Evolutionary conservation across 2,329 filamentous ascomycete species (phyloP).

Genomic region (Chalara sp.): DNA sequence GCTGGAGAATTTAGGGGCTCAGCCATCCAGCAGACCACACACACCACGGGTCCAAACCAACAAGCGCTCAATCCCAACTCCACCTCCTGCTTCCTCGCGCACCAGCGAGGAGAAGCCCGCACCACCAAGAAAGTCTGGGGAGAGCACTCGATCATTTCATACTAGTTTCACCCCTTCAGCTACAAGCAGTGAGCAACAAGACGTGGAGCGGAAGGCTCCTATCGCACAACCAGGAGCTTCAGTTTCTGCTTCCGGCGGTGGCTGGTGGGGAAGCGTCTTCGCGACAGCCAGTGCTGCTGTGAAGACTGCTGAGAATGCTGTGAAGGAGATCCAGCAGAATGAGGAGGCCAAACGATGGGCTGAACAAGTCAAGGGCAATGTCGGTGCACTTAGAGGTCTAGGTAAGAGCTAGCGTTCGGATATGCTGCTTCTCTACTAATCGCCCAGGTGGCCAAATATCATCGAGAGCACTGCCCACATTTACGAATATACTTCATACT

Average conservation of each 20-base stretch:
- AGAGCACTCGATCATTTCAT: slow-evolving; percentile 66
- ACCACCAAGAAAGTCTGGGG: slow-evolving; percentile 62
- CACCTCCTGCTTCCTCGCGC: slow-evolving; percentile 43
- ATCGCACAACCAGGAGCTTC: slow-evolving; percentile 34
- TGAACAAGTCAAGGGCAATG: slow-evolving; percentile 86
- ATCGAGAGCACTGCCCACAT: slow-evolving; percentile 83
- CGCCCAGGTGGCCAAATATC: slow-evolving; percentile 74
- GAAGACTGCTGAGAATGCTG: slow-evolving; percentile 87
- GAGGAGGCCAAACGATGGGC: slow-evolving; percentile 96
- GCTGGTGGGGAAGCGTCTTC: slow-evolving; percentile 84
- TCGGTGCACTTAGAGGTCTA: slow-evolving; percentile 67
- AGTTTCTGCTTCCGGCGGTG: slow-evolving; percentile 27
- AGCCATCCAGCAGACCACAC: slow-evolving; percentile 65
- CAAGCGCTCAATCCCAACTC: slow-evolving; percentile 43
- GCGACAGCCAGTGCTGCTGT: slow-evolving; percentile 70
- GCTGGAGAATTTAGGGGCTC: slow-evolving; percentile 64
- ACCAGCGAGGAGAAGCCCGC: slow-evolving; percentile 57
- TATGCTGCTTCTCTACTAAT: slow-evolving; percentile 7
- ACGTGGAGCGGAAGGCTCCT: slow-evolving; percentile 45
- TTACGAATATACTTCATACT: slow-evolving; percentile 90
- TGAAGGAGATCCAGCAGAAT: slow-evolving; percentile 92
- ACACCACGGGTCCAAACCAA: slow-evolving; percentile 65
- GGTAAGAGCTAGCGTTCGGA: slow-evolving; percentile 42
- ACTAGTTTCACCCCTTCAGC: slow-evolving; percentile 65
- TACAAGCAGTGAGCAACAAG: slow-evolving; percentile 52